Evolutionary conservation across 73 alveolate species (phyloP), one percentile per base, ranked within the genome.

Genomic region (Paramecium sexaurelia): DNA sequence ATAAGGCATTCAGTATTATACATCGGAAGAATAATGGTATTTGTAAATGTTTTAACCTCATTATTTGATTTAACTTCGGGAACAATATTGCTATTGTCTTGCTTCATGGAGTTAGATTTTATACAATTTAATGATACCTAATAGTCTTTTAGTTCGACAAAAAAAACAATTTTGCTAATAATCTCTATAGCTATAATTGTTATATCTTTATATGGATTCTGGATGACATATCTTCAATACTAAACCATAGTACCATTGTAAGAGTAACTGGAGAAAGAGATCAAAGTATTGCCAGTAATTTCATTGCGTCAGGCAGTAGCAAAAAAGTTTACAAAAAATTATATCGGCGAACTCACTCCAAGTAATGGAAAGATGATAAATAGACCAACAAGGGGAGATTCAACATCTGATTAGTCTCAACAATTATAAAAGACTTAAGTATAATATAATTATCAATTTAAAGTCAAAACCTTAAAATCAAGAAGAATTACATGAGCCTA

Each of bases 191-290:
- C 11, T 26, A 26, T 61, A 29, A 61, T 24, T 61, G 26, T 61
- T 61, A 11, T 61, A 61, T 61, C 83, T 29, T 32, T 61, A 11
- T 61, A 61, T 61, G 83, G 83, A 61, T 61, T 61, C 26, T 61
- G 83, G 83, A 61, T 61, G 83, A 61, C 83, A 26, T 61, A 26
- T 61, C 83, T 61, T 32, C 26, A 61, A 61, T 61, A 61, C 43
- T 8, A 61, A 27, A 61, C 83, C 0, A 61, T 61, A 1, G 10
- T 32, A 26, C 83, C 83, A 61, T 61, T 61, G 26, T 61, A 61
- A 61, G 83, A 61, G 43, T 61, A 29, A 24, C 7, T 61, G 45
- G 22, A 26, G 27, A 26, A 26, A 61, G 39, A 61, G 83, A 15
- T 24, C 3, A 1, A 61, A 61, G 83, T 61, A 10, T 41, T 61